Evolutionary conservation across 148 eudicot species (phyloP), one percentile per base, ranked within the genome.

Genomic region (Rhododendron ovatum): DNA sequence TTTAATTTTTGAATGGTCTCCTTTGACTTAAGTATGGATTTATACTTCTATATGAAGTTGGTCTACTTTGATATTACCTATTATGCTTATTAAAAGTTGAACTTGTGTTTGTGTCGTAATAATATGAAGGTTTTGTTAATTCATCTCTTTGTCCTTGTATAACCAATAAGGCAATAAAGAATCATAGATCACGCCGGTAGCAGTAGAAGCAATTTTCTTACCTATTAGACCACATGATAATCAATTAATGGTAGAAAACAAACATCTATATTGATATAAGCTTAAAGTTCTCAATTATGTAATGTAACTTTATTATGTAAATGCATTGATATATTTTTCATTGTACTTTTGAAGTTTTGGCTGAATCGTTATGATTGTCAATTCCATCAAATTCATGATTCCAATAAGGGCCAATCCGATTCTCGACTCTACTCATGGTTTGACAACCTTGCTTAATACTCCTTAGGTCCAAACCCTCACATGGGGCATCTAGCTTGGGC

Each of bases 401-500:
- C 20, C 0, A 7, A 15, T 5, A 17, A 55, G 61, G 61, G 61
- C 61, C 61, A 5, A 55, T 55, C 24, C 7, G 24, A 55, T 55
- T 55, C 22, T 55, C 20, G 61, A 55, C 17, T 55, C 22, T 15
- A 55, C 20, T 15, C 61, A 55, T 4, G 61, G 17, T 55, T 55
- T 55, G 24, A 18, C 61, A 55, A 55, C 61, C 61, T 55, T 55
- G 24, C 61, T 55, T 55, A 17, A 55, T 55, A 20, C 20, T 55
- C 61, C 61, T 55, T 55, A 55, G 61, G 61, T 55, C 98, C 94
- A 87, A 95, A 95, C 88, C 98, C 98, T 51, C 98, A 95, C 89
- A 87, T 94, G 91, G 97, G 98, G 84, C 92, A 95, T 92, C 91
- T 95, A 11, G 98, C 98, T 85, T 95, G 93, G 95, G 98, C 96